These are phyloP conservation scores for Thinopyrum obtusiflorum DNA, from an alignment of 202 grass and related monocot species.

Conservation along the genomic window DNA sequence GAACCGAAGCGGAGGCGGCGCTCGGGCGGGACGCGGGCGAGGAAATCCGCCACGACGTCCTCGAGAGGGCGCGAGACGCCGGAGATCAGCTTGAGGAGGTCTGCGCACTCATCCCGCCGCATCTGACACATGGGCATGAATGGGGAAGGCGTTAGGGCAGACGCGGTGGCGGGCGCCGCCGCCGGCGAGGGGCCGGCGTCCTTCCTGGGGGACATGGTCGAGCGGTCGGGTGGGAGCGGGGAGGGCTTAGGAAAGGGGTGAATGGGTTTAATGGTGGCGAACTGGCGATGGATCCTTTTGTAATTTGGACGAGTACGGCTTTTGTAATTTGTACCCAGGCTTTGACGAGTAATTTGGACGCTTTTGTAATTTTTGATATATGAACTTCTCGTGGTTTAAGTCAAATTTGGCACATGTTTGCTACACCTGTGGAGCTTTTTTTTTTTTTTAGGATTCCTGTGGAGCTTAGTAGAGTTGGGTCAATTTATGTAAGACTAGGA, in stretches of 20 bases:
- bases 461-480: no score
- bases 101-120: slow-evolving; percentile 42
- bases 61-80: slow-evolving; percentile 51
- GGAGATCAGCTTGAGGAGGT: slow-evolving; percentile 55
- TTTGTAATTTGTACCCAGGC: no score
- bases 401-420: no score
- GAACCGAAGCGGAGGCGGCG: slow-evolving; percentile 64
- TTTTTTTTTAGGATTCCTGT: no score
- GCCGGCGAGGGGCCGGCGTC: slow-evolving; percentile 28
- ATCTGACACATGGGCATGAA: slow-evolving; percentile 25
- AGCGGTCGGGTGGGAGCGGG: background rate
- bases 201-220: slow-evolving; percentile 27
- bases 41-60: slow-evolving; percentile 66
- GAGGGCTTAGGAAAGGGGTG: background rate
- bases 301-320: no score
- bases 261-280: slow-evolving; percentile 34
- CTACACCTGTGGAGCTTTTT: no score
- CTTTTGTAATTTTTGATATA: no score
- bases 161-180: background rate
- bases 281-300: background rate
- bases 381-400: no score
- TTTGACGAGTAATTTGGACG: no score
- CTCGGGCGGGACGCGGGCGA: slow-evolving; percentile 52
- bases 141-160: background rate
- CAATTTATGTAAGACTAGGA: no score